phyloP scores from a whole-genome alignment of 1,284 basidiomycete genomes.

The Xerocomus amazonicus region DNA sequence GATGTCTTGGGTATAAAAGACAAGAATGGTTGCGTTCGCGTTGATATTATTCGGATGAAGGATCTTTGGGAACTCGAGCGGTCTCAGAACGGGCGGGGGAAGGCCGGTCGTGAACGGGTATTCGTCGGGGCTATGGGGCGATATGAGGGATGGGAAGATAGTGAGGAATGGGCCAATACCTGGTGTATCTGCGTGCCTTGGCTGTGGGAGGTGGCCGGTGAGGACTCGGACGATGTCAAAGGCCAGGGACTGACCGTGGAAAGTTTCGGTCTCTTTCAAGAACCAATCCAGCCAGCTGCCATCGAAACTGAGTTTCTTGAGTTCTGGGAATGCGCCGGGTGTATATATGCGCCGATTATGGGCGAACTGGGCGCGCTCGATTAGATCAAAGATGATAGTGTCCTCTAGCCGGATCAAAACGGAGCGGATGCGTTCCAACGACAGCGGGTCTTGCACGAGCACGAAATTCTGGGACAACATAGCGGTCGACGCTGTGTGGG shows the following conservation, averaged over 20 bases:
- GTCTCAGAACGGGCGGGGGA: conserved; percentile 79
- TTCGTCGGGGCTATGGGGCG: conserved; percentile 80
- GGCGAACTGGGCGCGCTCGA: conserved; percentile 96
- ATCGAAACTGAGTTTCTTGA: conserved; percentile 66
- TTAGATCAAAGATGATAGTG: conserved; percentile 96
- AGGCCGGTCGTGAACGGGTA: conserved; percentile 91
- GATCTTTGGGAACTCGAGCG: conserved; percentile 73
- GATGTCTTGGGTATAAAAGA: conserved; percentile 84
- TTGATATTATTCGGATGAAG: conserved; percentile 85
- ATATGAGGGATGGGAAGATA: not conserved
- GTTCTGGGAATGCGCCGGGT: conserved; percentile 74
- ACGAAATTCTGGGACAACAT: conserved; percentile 74
- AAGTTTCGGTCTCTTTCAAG: conserved; percentile 88
- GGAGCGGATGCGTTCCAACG: conserved; percentile 81
- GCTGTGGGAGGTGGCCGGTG: conserved; percentile 48
- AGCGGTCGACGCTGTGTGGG: conserved; percentile 5
- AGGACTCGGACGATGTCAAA: not conserved
- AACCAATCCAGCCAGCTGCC: conserved; percentile 98
- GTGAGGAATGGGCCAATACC: conserved; percentile 42
- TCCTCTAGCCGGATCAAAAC: conserved; percentile 92
- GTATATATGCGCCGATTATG: conserved; percentile 92
- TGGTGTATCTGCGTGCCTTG: conserved; percentile 89
- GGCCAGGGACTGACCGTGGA: conserved; percentile 71
- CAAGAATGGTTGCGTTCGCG: conserved; percentile 81
- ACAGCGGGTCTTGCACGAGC: conserved; percentile 71